Percentiles rank a stretch among this genome's conserved stretches.
phyloP scores from a whole-genome alignment of 1,284 basidiomycete genomes.

The Puccinia horiana region DNA sequence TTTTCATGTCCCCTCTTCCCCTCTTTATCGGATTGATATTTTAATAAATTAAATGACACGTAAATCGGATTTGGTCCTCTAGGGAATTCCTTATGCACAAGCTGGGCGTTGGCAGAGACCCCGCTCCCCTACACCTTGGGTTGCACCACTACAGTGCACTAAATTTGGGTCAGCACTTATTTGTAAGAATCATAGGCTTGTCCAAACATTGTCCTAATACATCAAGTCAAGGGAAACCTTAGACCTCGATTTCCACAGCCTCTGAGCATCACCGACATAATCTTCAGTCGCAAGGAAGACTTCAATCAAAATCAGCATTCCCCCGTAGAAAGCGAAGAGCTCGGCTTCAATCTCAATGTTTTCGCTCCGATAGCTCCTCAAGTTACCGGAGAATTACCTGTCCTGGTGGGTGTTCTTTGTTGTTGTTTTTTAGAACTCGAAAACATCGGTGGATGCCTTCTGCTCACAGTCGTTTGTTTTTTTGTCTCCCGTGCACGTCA shows the following conservation, averaged over 20 bases:
- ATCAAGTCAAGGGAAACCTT: constrained; percentile 4
- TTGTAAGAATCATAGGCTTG: neutral
- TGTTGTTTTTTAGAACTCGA: neutral
- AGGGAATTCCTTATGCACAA: constrained; percentile 49
- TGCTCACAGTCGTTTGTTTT: neutral
- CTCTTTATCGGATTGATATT: too few relatives aligned
- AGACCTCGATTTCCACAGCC: constrained; percentile 44
- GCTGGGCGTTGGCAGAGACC: constrained; percentile 39
- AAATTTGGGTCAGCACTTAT: constrained; percentile 46
- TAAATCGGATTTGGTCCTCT: constrained; percentile 4
- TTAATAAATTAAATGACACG: constrained; percentile 1
- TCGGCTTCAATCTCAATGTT: constrained; percentile 43
- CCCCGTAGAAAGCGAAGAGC: constrained; percentile 40
- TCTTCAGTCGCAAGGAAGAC: constrained; percentile 19
- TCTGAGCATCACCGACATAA: neutral
- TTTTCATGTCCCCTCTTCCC: neutral
- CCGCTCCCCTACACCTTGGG: constrained; percentile 26
- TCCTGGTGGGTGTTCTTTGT: constrained; percentile 23
- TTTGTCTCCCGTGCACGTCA: neutral
- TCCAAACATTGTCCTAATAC: neutral
- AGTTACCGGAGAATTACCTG: constrained; percentile 21
- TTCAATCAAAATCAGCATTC: neutral
- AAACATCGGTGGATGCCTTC: neutral
- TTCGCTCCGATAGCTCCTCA: constrained; percentile 9
- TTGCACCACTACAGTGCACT: constrained; percentile 23